Base-by-base conservation (phyloP, 2,329 filamentous ascomycete species). In the Colletotrichum lini region DNA sequence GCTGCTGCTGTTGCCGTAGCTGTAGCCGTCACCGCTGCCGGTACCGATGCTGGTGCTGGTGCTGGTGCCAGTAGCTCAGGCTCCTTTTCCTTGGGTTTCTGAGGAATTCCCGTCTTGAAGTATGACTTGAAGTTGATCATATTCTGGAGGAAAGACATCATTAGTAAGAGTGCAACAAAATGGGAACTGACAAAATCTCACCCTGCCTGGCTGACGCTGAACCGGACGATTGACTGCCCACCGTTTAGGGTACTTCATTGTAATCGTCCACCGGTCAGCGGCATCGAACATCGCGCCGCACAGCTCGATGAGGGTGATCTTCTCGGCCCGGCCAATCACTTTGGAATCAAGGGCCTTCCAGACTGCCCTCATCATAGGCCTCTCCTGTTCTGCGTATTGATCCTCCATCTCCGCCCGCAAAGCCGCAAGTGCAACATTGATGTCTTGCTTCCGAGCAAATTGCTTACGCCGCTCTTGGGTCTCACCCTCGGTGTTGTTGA, bases 381-480 rank as follows among this genome's bases (percentile, higher is more conserved):
- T 74, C 65, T 83, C 79, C 23, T 84, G 80, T 4, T 77, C 76
- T 4, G 74, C 76, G 59, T 83, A 85, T 0, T 79, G 82, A 72
- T 83, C 81, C 12, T 84, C 81, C 82, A 85, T 83, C 74, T 85
- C 84, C 72, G 78, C 81, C 56, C 81, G 80, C 65, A 85, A 65
- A 12, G 84, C 84, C 66, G 79, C 82, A 23, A 85, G 78, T 45
- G 92, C 87, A 52, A 88, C 84, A 61, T 88, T 85, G 26, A 90
- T 82, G 76, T 94, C 91, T 76, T 89, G 87, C 74, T 90, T 90
- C 74, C 89, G 89, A 69, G 89, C 88, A 79, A 91, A 91, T 83
- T 90, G 88, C 66, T 87, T 88, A 40, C 83, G 78, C 54, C 92
- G 87, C 81, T 91, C 91, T 75, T 88, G 90, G 13, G 90, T 89